Evolutionary conservation across 176 grass and related monocot species (phyloP), one percentile per base, ranked within the genome.

Genomic region (Bonia amplexicaulis): DNA sequence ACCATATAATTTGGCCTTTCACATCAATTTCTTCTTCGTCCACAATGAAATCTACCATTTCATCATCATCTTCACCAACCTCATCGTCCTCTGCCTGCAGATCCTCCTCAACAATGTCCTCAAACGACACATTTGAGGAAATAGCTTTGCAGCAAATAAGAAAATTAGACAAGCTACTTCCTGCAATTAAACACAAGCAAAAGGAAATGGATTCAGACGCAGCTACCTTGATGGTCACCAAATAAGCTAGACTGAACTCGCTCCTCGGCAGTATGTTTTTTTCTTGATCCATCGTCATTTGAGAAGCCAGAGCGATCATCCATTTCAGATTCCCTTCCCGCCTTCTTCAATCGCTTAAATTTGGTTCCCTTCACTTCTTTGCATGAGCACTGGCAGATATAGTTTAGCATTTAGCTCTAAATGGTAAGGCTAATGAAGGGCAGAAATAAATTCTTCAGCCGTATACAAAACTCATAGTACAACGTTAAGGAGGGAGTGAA

Each of bases 21-120:
- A 73, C 93, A 85, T 99, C 97, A 12, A 99, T 79, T 79, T 96
- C 96, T 54, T 96, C 93, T 86, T 99, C 97, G 16, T 99, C 97
- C 1, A 99, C 97, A 66, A 99, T 99, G 75, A 99, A 99, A 63
- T 86, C 93, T 16, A 86, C 91, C 97, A 99, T 99, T 90, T 99
- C 93, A 96, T 98, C 92, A 22, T 97, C 95, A 27, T 99, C 97
- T 51, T 89, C 90, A 8, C 82, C 90, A 9, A 89, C 81, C 46
- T 89, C 90, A 74, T 67, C 84, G 73, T 95, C 93, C 33, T 94
- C 92, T 81, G 72, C 87, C 76, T 89, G 90, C 48, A 77, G 90
- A 58, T 92, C 93, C 13, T 96, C 93, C 64, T 94, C 97, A 0
- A 87, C 88, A 77, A 94, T 77, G 84, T 99, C 97, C 62, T 99